Evolutionary conservation across 2,329 filamentous ascomycete genomes (phyloP), one percentile per base, ranked within the genome.

Genomic region (Pseudocercospora eumusae): DNA sequence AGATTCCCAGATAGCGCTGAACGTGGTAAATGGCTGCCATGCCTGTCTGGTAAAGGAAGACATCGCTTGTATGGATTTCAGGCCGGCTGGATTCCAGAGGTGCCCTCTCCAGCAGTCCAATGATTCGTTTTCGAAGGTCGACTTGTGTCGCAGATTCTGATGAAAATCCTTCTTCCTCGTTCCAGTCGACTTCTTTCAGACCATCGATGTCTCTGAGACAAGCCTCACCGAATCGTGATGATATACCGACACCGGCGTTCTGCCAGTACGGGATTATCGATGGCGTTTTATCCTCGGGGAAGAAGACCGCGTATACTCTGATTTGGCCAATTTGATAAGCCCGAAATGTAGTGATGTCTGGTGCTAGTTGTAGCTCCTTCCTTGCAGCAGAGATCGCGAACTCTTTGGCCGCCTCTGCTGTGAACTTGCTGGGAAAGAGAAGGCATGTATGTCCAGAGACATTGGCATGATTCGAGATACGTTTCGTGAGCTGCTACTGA

Each of bases 1-100:
- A 84, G 0, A 84, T 81, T 64, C 93, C 78, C 54, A 96, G 79
- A 53, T 85, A 85, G 55, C 88, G 86, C 74, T 97, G 93, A 0
- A 89, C 83, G 69, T 91, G 91, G 78, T 92, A 98, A 42, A 97
- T 96, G 54, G 92, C 87, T 71, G 91, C 96, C 92, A 97, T 97
- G 27, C 93, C 93, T 33, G 85, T 88, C 0, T 93, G 91, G 67
- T 89, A 93, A 0, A 97, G 82, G 71, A 91, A 95, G 25, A 97
- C 88, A 74, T 97, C 92, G n/a, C 89, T 84, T 74, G 96, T 92
- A 2, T 84, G 84, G 42, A 96, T 86, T 20, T 15, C 4, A 31
- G 36, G 28, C 10, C 36, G 40, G 15, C n/a, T 9, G 23, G 28
- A 10, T 18, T 20, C n/a, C 5, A 54, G 45, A 40, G 31, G 45